phyloP scores from a whole-genome alignment of 2,329 filamentous ascomycete genomes.

The Aspergillus aculeatinus region DNA sequence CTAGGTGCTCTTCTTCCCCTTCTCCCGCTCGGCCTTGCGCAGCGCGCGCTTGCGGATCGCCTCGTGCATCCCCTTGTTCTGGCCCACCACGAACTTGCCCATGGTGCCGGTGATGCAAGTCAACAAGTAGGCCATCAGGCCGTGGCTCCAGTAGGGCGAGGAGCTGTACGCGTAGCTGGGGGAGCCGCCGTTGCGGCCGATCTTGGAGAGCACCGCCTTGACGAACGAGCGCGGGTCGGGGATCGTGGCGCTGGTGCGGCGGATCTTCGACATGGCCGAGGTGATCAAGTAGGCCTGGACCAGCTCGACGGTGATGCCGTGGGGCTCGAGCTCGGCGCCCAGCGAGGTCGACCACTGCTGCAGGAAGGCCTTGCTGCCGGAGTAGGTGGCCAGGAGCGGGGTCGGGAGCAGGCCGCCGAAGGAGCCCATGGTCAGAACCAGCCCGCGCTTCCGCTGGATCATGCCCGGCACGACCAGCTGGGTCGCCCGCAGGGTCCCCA shows the following conservation, averaged over 20 bases:
- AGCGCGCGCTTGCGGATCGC: conserved; percentile 79
- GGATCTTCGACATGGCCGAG: conserved; percentile 95
- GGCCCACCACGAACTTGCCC: conserved; percentile 55
- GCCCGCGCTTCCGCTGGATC: conserved; percentile 76
- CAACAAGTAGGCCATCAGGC: conserved; percentile 80
- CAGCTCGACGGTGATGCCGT: conserved; percentile 85
- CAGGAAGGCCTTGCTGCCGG: conserved; percentile 95
- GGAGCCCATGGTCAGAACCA: conserved; percentile 96
- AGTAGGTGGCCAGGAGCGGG: conserved; percentile 91
- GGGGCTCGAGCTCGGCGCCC: conserved; percentile 74
- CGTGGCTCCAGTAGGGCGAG: conserved; percentile 92
- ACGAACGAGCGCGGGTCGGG: conserved; percentile 84
- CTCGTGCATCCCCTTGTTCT: conserved; percentile 72
- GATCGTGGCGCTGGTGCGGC: conserved; percentile 71
- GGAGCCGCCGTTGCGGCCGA: conserved; percentile 74
- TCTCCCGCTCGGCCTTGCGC: conserved; percentile 80
- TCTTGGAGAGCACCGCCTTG: conserved; percentile 70
- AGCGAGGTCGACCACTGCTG: conserved; percentile 93
- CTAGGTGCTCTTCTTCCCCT: conserved; percentile 50
- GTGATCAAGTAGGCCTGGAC: conserved; percentile 91
- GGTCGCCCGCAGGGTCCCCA: conserved; percentile 84
- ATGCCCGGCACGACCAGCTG: conserved; percentile 82
- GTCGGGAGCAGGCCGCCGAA: conserved; percentile 92
- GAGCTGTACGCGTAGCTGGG: conserved; percentile 79
- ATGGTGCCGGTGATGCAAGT: conserved; percentile 60